Base-by-base conservation (phyloP, 2,329 filamentous ascomycete genomes). In the Hymenoscyphus scutula region DNA sequence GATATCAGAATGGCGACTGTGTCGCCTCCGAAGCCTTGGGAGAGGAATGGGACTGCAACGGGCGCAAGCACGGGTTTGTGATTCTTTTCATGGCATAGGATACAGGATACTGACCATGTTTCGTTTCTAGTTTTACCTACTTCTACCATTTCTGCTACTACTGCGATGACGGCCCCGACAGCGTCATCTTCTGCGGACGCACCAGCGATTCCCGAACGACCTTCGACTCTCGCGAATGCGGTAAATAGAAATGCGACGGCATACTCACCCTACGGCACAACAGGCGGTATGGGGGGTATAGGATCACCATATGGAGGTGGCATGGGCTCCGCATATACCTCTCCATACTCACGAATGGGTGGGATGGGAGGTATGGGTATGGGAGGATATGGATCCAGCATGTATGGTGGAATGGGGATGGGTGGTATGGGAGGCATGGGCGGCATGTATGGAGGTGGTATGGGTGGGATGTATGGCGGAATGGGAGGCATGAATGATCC, bases 1-100 rank as follows among this genome's bases (percentile, higher is more conserved):
- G n/a, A 23, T 62, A 19, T 41, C 62, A 58, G 1, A 19, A 74
- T 74, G 69, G 62, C 67, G 13, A 87, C 87, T 82, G 84, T 84
- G 67, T 97, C 94, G 77, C 95, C 95, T 74, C 95, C 95, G 61
- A 99, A 99, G 79, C 95, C 95, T 55, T 99, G 95, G 95, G 95
- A 99, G 80, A 86, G 89, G 76, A 89, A 89, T 77, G 70, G 68
- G 62, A 66, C 59, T 38, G 68, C 65, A 1, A 34, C 10, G 32
- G 67, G 68, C 61, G 63, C 68, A 68, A 71, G 63, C 61, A 63
- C 67, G 65, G 72, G 72, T 74, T 64, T 61, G 72, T 72, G 64
- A 38, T 62, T 62, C 56, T 64, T 37, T 29, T 48, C n/a, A 23
- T 48, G 41, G n/a, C 41, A 48, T 3, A 4, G n/a, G 7, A 25